phyloP scores from a whole-genome alignment of 345 rosid species.

The Hibiscus mutabilis region DNA sequence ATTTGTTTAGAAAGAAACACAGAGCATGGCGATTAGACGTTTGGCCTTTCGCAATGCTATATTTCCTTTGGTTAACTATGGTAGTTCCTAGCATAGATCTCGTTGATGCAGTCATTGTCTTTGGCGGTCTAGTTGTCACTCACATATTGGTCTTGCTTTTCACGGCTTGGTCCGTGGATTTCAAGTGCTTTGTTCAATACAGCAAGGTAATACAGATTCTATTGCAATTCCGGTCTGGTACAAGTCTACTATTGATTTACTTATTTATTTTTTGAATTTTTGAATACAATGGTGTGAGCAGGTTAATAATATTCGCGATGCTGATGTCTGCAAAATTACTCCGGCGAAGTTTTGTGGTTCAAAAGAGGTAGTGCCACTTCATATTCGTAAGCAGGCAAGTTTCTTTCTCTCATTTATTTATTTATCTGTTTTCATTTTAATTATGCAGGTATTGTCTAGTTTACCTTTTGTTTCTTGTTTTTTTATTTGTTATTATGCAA shows the following conservation, averaged over 20 bases:
- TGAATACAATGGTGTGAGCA: conserved; percentile 19
- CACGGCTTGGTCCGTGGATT: conserved; percentile 93
- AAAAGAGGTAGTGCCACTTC: conserved; percentile 88
- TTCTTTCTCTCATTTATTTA: not conserved
- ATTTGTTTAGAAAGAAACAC: conserved; percentile 64
- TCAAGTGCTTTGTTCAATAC: conserved; percentile 70
- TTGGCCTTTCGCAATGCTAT: conserved; percentile 78
- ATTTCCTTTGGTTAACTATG: conserved; percentile 43
- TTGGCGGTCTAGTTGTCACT: conserved; percentile 56
- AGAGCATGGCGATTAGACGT: conserved; percentile 73
- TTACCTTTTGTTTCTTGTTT: not conserved
- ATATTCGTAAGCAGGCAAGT: conserved; percentile 67
- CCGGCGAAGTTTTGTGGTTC: conserved; percentile 94
- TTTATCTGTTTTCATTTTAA: not conserved
- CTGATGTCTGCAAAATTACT: conserved; percentile 87
- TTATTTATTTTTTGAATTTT: not conserved
- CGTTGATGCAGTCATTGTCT: conserved; percentile 59
- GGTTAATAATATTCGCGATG: conserved; percentile 63
- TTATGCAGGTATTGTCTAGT: not conserved
- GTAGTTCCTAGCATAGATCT: conserved; percentile 69
- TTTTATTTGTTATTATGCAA: not conserved
- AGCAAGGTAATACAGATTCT: conserved; percentile 38
- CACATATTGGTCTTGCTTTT: conserved; percentile 77
- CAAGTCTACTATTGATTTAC: not conserved
- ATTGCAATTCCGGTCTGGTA: not conserved